phyloP scores from a whole-genome alignment of 116 monocot species.

The Papilionanthe hybrid region DNA sequence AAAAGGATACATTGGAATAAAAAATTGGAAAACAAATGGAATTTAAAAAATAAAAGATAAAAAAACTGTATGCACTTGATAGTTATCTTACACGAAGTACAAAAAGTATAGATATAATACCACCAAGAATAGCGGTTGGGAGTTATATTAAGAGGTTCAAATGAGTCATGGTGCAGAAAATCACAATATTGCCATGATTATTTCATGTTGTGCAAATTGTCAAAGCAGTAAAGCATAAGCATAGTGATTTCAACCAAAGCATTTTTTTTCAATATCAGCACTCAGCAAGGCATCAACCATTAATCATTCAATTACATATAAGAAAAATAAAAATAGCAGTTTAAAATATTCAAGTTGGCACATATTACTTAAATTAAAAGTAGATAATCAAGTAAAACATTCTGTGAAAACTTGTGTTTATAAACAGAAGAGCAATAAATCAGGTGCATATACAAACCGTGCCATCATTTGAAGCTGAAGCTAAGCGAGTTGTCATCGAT shows the following conservation, averaged over 20 bases:
- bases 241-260: neutral
- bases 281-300: neutral
- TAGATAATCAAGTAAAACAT: constrained; percentile 1
- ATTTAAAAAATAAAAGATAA: neutral
- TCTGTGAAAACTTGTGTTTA: neutral
- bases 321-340: neutral
- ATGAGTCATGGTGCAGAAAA: neutral
- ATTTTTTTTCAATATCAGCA: neutral
- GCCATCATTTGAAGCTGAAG: constrained; percentile 86
- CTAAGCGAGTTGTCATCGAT: constrained; percentile 94
- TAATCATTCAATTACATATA: neutral
- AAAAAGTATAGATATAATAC: neutral
- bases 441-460: constrained; percentile 48
- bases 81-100: neutral
- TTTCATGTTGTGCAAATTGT: neutral
- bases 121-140: neutral
- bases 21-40: neutral
- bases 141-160: neutral
- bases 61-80: neutral
- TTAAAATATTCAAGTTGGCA: neutral
- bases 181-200: neutral
- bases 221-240: neutral
- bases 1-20: neutral
- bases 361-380: neutral
- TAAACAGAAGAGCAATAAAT: neutral